Percentiles rank a stretch among this genome's conserved stretches.
Conservation (phyloP, 2,329 filamentous ascomycete genomes). For the Scleromitrula shiraiana region DNA sequence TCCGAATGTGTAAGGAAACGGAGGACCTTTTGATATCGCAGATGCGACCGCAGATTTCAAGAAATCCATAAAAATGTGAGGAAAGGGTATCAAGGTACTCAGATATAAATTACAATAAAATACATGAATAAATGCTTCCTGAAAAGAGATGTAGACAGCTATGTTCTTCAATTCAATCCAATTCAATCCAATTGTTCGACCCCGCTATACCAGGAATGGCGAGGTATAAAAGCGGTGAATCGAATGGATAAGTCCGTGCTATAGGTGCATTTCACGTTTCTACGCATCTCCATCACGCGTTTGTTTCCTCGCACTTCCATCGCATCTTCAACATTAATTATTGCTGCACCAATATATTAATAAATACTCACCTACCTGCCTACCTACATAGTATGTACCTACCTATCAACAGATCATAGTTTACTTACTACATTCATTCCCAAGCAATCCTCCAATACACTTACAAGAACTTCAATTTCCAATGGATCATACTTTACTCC, state of each 20-base stretch:
- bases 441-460: too few species aligned
- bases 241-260: neutral
- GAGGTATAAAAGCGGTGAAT: neutral
- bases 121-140: neutral
- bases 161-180: neutral
- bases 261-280: too few species aligned
- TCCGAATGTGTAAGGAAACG: conserved; percentile 87
- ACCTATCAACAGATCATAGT: too few species aligned
- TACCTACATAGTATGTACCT: too few species aligned
- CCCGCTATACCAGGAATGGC: conserved; percentile 1
- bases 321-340: too few species aligned
- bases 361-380: too few species aligned
- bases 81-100: neutral
- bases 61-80: conserved; percentile 67
- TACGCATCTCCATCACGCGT: too few species aligned
- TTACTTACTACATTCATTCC: too few species aligned
- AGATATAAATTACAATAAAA: neutral
- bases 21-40: conserved; percentile 88
- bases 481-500: too few species aligned
- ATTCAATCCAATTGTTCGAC: neutral
- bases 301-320: too few species aligned
- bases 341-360: too few species aligned
- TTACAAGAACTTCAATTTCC: too few species aligned
- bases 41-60: conserved; percentile 96
- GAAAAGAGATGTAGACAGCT: conserved; percentile 8